Evolutionary conservation across 2,329 filamentous ascomycete species (phyloP).

Genomic region (Monosporascus ibericus): DNA sequence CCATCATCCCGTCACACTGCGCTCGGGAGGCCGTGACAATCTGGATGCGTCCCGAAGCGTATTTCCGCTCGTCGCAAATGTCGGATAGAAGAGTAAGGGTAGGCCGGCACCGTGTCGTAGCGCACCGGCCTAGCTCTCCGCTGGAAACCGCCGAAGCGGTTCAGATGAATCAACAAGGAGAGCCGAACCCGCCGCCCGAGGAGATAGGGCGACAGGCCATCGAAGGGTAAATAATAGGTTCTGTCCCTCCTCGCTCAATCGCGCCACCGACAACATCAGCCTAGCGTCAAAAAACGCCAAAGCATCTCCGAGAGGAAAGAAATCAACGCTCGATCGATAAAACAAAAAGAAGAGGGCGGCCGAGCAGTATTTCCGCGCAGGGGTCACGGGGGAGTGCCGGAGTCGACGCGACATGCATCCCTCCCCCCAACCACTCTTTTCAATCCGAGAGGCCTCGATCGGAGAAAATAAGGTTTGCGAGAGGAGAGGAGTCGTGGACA

Average conservation of each 20-base stretch:
- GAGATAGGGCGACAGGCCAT: no score
- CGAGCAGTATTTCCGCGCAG: neutral
- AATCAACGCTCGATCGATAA: neutral
- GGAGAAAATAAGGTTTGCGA: neutral
- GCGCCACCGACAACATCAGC: neutral
- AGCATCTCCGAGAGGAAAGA: neutral
- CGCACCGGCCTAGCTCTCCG: neutral
- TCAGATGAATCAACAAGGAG: neutral
- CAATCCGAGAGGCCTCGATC: neutral
- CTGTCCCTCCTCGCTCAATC: no score
- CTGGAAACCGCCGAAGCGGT: neutral
- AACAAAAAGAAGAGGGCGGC: neutral
- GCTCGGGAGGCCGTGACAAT: neutral
- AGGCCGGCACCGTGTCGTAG: neutral
- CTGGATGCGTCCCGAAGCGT: neutral
- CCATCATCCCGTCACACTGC: neutral
- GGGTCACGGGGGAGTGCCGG: neutral
- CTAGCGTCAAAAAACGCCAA: neutral
- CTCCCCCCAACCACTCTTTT: neutral
- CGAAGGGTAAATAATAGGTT: no score
- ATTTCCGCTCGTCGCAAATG: neutral
- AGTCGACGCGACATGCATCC: neutral
- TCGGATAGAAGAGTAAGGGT: neutral
- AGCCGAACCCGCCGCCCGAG: no score
- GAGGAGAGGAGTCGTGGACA: neutral